Percentiles rank a stretch among this genome's conserved stretches.
phyloP scores from a whole-genome alignment of 495 filamentous ascomycete genomes.

The Sordaria brevicollis region DNA sequence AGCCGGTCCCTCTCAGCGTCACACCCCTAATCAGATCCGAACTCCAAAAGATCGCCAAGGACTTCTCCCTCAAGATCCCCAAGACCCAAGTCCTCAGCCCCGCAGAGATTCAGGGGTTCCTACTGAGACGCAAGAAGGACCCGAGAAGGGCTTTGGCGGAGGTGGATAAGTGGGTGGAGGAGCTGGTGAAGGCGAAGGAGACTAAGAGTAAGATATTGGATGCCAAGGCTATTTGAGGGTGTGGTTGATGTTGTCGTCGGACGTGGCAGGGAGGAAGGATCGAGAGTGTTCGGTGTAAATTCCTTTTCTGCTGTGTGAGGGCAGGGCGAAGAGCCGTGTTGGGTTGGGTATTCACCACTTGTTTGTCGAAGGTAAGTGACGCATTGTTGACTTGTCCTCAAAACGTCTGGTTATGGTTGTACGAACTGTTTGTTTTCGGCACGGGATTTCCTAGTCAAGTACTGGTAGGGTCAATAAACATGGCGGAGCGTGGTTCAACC shows the following conservation, averaged over 20 bases:
- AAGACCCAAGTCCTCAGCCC: constrained; percentile 42
- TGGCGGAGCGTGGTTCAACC: background rate
- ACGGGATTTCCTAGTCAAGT: background rate
- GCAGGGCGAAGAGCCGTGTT: background rate
- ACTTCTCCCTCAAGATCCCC: constrained; percentile 41
- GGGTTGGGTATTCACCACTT: background rate
- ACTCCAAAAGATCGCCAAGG: constrained; percentile 27
- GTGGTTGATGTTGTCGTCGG: background rate
- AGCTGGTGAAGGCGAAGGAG: constrained; percentile 33
- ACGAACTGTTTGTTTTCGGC: background rate
- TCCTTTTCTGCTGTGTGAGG: background rate
- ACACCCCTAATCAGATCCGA: constrained; percentile 9
- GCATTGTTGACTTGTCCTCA: background rate
- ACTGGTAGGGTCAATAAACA: background rate
- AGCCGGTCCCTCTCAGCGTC: background rate
- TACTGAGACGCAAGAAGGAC: constrained; percentile 53
- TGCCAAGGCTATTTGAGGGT: background rate
- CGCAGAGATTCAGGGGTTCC: constrained; percentile 61
- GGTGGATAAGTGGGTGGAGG: constrained; percentile 45
- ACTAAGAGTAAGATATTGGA: constrained; percentile 26
- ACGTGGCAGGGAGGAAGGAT: background rate
- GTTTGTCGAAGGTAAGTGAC: background rate
- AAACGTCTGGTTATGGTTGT: background rate
- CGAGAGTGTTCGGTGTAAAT: background rate
- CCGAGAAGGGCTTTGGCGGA: constrained; percentile 48